These are phyloP conservation scores for Chalaropsis ovoidea DNA, from an alignment of 2,329 filamentous ascomycete genomes.

Conservation along the genomic window DNA sequence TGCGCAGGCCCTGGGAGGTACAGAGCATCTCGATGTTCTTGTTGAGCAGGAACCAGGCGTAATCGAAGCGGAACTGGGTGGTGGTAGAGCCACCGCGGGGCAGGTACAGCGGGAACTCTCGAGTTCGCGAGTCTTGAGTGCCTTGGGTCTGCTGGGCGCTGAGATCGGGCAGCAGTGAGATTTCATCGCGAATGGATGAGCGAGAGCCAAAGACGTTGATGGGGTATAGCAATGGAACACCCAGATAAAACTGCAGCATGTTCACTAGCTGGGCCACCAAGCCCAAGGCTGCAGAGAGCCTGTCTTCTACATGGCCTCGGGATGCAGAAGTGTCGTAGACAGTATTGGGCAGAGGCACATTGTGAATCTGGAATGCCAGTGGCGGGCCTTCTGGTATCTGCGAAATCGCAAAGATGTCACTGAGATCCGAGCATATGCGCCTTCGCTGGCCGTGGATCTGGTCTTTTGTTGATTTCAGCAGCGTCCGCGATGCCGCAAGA, in stretches of 20 bases:
- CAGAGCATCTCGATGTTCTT: slow-evolving; percentile 75
- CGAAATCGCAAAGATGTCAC: slow-evolving; percentile 69
- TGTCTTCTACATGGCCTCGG: slow-evolving; percentile 51
- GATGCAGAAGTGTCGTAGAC: slow-evolving; percentile 49
- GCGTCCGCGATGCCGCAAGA: slow-evolving; percentile 45
- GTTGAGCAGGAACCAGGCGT: slow-evolving; percentile 91
- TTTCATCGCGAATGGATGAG: slow-evolving; percentile 65
- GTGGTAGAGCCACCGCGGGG: slow-evolving; percentile 50
- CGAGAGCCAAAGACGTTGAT: slow-evolving; percentile 62
- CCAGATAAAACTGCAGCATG: slow-evolving; percentile 72
- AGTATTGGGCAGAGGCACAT: slow-evolving; percentile 68
- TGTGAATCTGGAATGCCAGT: slow-evolving; percentile 74
- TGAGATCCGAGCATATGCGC: slow-evolving; percentile 75
- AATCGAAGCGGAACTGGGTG: slow-evolving; percentile 85
- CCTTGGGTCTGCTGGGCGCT: slow-evolving; percentile 22
- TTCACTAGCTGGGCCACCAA: slow-evolving; percentile 66
- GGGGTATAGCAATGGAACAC: slow-evolving; percentile 69
- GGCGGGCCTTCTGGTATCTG: slow-evolving; percentile 48
- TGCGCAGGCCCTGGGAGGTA: slow-evolving; percentile 57
- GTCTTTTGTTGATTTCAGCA: slow-evolving; percentile 49
- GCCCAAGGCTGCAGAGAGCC: slow-evolving; percentile 70
- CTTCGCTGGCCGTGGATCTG: slow-evolving; percentile 76
- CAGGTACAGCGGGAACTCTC: slow-evolving; percentile 71
- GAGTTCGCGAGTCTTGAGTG: slow-evolving; percentile 38
- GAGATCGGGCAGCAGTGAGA: slow-evolving; percentile 47